Evolutionary conservation across 176 grass and related monocot species (phyloP).

Genomic region (Paspalum vaginatum): DNA sequence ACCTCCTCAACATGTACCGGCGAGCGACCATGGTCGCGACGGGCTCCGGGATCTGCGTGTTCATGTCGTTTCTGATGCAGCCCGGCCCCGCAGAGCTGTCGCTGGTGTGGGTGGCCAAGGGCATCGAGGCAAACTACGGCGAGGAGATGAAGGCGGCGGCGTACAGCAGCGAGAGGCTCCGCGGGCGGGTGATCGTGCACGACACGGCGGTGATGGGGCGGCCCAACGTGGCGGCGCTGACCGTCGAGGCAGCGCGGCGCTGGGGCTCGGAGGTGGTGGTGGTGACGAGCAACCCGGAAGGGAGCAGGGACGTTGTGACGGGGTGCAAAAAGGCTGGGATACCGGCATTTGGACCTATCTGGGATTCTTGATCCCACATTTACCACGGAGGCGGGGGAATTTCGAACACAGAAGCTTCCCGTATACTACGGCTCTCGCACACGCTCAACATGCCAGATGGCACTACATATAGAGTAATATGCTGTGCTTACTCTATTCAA

Average conservation of each 20-base stretch:
- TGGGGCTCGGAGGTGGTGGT: conserved; percentile 67
- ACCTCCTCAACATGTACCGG: conserved; percentile 69
- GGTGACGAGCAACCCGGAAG: conserved; percentile 79
- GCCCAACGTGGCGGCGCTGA: conserved; percentile 51
- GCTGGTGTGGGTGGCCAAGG: conserved; percentile 78
- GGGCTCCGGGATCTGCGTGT: conserved; percentile 77
- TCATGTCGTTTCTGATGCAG: conserved; percentile 73
- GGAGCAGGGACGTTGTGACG: conserved; percentile 62
- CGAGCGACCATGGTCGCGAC: conserved; percentile 63
- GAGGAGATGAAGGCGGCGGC: conserved; percentile 52
- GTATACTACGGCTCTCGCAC: background rate
- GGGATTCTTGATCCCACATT: conserved; percentile 52
- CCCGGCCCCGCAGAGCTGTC: conserved; percentile 56
- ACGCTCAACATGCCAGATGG: too few relatives aligned
- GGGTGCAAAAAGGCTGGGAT: conserved; percentile 55
- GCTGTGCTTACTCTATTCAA: too few relatives aligned
- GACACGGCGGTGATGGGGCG: conserved; percentile 61
- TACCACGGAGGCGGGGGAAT: background rate
- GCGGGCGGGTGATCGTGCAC: conserved; percentile 51
- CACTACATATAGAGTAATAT: too few relatives aligned
- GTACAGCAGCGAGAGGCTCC: conserved; percentile 15
- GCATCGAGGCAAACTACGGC: conserved; percentile 68
- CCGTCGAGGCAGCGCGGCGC: conserved; percentile 48
- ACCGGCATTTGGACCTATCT: conserved; percentile 68
- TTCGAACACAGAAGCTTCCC: background rate